Conservation (phyloP, 352 stramenopile species). For the Elongisporangium senticosum region DNA sequence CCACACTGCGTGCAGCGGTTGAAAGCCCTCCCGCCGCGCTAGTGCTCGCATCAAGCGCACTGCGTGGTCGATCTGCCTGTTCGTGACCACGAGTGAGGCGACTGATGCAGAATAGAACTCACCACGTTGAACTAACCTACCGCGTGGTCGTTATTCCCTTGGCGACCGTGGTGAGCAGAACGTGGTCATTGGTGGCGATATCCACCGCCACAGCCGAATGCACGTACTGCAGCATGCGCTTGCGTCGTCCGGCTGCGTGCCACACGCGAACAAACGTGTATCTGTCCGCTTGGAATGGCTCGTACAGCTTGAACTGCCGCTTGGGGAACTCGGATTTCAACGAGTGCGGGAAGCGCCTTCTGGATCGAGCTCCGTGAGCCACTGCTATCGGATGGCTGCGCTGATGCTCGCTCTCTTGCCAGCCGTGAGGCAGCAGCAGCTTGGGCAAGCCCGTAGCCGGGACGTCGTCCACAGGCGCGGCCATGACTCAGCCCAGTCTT, state of each 20-base stretch:
- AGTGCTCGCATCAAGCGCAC: constrained; percentile 28
- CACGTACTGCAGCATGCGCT: constrained; percentile 7
- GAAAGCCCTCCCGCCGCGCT: constrained; percentile 26
- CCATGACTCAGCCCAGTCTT: background rate
- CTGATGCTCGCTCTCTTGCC: background rate
- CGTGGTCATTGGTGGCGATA: constrained; percentile 8
- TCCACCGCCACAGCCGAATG: constrained; percentile 16
- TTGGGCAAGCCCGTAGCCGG: background rate
- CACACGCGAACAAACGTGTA: constrained; percentile 19
- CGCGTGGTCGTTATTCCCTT: constrained; percentile 33
- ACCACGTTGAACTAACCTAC: constrained; percentile 11
- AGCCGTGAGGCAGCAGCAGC: background rate
- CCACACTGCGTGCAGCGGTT: constrained; percentile 41
- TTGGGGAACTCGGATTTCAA: background rate
- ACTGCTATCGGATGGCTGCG: background rate
- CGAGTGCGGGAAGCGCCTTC: background rate
- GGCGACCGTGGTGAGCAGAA: constrained; percentile 31
- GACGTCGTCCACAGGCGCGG: background rate
- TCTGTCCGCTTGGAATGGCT: constrained; percentile 17
- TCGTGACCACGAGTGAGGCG: background rate
- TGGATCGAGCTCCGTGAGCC: background rate
- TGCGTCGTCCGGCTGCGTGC: constrained; percentile 7
- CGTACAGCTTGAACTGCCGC: constrained; percentile 14
- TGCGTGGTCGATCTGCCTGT: constrained; percentile 41
- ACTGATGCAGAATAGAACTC: background rate